Base-by-base conservation (phyloP, 2,329 filamentous ascomycete species). In the Ustilaginoidea virens region DNA sequence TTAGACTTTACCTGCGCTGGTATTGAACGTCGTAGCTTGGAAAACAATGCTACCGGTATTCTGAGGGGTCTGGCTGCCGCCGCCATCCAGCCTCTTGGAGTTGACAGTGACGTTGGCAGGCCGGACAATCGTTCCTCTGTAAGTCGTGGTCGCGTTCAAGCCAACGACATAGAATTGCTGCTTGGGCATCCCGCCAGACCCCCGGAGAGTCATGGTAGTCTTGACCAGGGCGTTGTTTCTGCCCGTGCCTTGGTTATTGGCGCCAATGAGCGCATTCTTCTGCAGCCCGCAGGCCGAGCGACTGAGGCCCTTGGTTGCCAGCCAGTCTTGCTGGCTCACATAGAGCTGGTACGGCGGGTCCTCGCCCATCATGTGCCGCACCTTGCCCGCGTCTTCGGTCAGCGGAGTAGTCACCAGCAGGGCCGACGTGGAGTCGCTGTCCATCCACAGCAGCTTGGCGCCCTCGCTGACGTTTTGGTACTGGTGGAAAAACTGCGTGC, bases 81-180 rank as follows among this genome's bases (percentile, higher is more conserved):
- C 44, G 10, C 32, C 43, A 35, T 47, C n/a, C n/a, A n/a, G 44
- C 20, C 47, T 47, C 37, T 52, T 52, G 7, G 35, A 33, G 17
- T 66, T 64, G 21, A 60, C 51, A 1, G 65, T 65, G 4, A 56
- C 56, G 7, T 58, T 60, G 14, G 48, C 51, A 33, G 67, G 75
- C 45, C 66, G 70, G 10, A 80, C 80, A 10, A 94, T 56, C 30
- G 85, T 75, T 1, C 73, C 83, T 21, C 62, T 60, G 44, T 96
- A 96, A 0, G 54, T 60, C 4, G 77, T 74, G 40, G 72, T 81
- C 4, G 65, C 56, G 35, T 83, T 80, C 23, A 98, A 65, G 1
- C 74, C 72, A 21, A 67, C 72, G 27, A 94, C 63, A 42, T 87
- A 83, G 49, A 98, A 93, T 44, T 93, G 83, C 48, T 92, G 77